phyloP scores from a whole-genome alignment of 1,284 basidiomycete species.

The Vanrija pseudolonga region DNA sequence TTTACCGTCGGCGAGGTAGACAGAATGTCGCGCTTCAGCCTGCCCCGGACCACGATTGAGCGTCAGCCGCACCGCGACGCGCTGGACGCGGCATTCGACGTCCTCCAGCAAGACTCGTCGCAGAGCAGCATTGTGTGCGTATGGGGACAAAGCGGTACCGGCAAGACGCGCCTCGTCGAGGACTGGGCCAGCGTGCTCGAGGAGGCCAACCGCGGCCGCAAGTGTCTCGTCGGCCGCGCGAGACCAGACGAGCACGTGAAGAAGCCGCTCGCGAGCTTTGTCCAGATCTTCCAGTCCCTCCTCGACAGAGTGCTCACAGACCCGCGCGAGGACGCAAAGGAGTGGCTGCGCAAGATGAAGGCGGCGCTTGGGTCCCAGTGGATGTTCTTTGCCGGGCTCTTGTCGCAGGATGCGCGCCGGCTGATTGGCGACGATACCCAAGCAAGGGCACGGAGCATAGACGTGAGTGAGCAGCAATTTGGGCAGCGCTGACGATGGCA shows the following conservation, averaged over 20 bases:
- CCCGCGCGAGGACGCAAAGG: conserved; percentile 31
- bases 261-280: conserved; percentile 37
- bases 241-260: conserved; percentile 36
- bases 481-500: not conserved
- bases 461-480: conserved; percentile 4
- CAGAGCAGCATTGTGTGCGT: conserved; percentile 23
- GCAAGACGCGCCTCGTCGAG: conserved; percentile 36
- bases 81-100: conserved; percentile 21
- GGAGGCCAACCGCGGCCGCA: conserved; percentile 3
- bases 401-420: conserved; percentile 27
- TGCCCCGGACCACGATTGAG: conserved; percentile 27
- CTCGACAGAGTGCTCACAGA: conserved; percentile 39
- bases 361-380: conserved; percentile 26
- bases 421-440: conserved; percentile 20
- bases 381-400: conserved; percentile 29
- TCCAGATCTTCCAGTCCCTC: conserved; percentile 38
- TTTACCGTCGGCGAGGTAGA: conserved; percentile 40
- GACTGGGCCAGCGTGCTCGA: conserved; percentile 30
- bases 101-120: not conserved
- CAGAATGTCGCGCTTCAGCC: conserved; percentile 27
- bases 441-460: conserved; percentile 5
- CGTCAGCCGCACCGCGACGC: conserved; percentile 24
- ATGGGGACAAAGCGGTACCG: conserved; percentile 37
- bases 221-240: conserved; percentile 28
- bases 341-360: conserved; percentile 30